Evolutionary conservation across 805 yeast species (phyloP).

Genomic region (Candida cerambycidarum): DNA sequence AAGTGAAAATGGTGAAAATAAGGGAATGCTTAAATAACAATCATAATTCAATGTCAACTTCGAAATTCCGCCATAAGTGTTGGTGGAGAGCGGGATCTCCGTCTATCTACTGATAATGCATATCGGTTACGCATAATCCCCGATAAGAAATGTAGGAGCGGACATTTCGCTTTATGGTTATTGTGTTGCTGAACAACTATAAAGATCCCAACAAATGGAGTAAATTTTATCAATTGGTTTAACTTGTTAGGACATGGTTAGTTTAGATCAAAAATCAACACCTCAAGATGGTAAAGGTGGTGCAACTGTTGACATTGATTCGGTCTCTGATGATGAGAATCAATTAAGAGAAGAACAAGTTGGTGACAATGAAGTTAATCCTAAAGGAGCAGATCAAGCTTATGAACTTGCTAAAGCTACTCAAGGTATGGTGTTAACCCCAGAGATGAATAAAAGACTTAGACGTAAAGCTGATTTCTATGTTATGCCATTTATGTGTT

Average conservation of each 20-base stretch:
- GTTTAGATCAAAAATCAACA: too few species aligned
- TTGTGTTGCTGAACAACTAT: background rate
- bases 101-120: background rate
- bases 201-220: background rate
- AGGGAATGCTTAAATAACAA: background rate
- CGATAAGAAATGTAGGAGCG: background rate
- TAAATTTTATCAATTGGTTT: too few species aligned
- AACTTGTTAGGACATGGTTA: too few species aligned
- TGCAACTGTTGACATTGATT: constrained; percentile 7
- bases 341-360: too few species aligned
- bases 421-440: constrained; percentile 16
- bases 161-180: background rate
- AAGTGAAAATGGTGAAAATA: background rate
- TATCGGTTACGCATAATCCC: background rate
- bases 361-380: background rate
- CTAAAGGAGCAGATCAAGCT: constrained; percentile 38
- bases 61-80: background rate
- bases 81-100: constrained; percentile 5
- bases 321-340: background rate
- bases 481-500: constrained; percentile 25
- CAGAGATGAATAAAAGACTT: constrained; percentile 15
- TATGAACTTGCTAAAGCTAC: constrained; percentile 27
- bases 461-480: constrained; percentile 20
- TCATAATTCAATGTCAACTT: background rate
- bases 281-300: constrained; percentile 7